Percentiles rank a stretch among this genome's conserved stretches.
These are phyloP conservation scores for Ananas comosus DNA, from an alignment of 176 grass and related monocot species.

Conservation along the genomic window DNA sequence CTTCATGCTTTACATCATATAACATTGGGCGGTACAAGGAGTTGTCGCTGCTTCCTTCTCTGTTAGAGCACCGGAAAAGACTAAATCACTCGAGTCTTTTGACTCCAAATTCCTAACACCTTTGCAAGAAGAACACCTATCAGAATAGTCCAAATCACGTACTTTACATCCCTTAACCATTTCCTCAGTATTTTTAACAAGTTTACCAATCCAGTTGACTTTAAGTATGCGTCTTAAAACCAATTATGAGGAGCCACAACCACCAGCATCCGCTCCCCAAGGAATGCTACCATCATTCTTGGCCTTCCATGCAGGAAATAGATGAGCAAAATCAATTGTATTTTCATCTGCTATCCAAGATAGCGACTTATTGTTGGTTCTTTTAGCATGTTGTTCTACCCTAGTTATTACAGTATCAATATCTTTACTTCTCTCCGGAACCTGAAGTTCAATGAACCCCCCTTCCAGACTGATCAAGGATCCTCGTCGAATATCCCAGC, in stretches of 20 bases:
- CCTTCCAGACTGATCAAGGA: conserved; percentile 25
- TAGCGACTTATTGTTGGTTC: conserved; percentile 25
- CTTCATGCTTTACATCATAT: conserved; percentile 55
- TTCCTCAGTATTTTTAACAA: conserved; percentile 82
- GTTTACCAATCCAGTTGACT: conserved; percentile 94
- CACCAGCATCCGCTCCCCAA: conserved; percentile 61
- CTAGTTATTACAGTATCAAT: conserved; percentile 24
- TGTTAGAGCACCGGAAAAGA: conserved; percentile 33
- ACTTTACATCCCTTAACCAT: conserved; percentile 81
- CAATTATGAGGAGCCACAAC: conserved; percentile 79
- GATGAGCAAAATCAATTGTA: conserved; percentile 46
- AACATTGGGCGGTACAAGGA: conserved; percentile 43
- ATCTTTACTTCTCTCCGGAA: conserved; percentile 37
- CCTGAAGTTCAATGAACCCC: conserved; percentile 21
- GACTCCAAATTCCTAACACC: conserved; percentile 20
- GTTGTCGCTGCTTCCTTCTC: conserved; percentile 30
- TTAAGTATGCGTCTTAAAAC: conserved; percentile 89
- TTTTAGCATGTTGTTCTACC: conserved; percentile 28
- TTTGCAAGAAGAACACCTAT: conserved; percentile 27
- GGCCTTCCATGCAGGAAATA: conserved; percentile 80
- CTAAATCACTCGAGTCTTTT: conserved; percentile 8
- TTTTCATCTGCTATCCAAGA: conserved; percentile 24
- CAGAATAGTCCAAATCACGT: conserved; percentile 31
- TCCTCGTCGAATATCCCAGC: conserved; percentile 57
- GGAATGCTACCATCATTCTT: conserved; percentile 59